phyloP scores from a whole-genome alignment of 257 asterid species.

The Plantago major region DNA sequence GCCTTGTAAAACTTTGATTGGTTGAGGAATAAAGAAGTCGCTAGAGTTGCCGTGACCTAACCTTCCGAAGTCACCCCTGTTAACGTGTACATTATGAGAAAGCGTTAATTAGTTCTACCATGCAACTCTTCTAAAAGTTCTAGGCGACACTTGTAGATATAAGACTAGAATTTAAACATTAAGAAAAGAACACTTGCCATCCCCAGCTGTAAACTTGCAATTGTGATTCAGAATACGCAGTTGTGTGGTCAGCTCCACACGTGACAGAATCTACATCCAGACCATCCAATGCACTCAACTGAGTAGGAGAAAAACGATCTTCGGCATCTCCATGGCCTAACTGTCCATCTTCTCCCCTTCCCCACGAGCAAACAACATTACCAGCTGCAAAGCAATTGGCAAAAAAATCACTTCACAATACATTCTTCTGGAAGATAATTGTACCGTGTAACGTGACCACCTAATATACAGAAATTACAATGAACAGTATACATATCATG shows the following conservation, averaged over 20 bases:
- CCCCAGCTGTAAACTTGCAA: slow-evolving; percentile 93
- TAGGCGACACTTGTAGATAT: background rate
- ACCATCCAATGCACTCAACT: slow-evolving; percentile 77
- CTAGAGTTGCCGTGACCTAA: slow-evolving; percentile 97
- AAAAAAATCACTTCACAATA: slow-evolving; percentile 11
- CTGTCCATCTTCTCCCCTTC: slow-evolving; percentile 99
- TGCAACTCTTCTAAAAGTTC: background rate
- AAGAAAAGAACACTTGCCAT: slow-evolving; percentile 43
- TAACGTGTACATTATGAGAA: slow-evolving; percentile 14
- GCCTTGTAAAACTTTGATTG: slow-evolving; percentile 81
- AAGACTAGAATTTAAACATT: background rate
- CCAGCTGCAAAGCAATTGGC: slow-evolving; percentile 52
- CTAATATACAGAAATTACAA: background rate
- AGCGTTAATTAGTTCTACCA: slow-evolving; percentile 1
- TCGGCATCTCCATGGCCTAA: slow-evolving; percentile 96
- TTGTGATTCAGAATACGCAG: slow-evolving; percentile 70
- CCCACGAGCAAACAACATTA: slow-evolving; percentile 92
- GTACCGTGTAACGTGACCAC: background rate
- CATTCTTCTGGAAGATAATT: background rate
- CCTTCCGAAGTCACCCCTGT: slow-evolving; percentile 99
- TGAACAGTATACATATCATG: background rate
- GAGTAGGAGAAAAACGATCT: slow-evolving; percentile 82
- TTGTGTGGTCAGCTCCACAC: slow-evolving; percentile 93
- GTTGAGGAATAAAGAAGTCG: slow-evolving; percentile 90
- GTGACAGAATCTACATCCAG: slow-evolving; percentile 68